Evolutionary conservation across 1,139 yeast genomes (phyloP).

Genomic region (Yamadazyma conglobata): DNA sequence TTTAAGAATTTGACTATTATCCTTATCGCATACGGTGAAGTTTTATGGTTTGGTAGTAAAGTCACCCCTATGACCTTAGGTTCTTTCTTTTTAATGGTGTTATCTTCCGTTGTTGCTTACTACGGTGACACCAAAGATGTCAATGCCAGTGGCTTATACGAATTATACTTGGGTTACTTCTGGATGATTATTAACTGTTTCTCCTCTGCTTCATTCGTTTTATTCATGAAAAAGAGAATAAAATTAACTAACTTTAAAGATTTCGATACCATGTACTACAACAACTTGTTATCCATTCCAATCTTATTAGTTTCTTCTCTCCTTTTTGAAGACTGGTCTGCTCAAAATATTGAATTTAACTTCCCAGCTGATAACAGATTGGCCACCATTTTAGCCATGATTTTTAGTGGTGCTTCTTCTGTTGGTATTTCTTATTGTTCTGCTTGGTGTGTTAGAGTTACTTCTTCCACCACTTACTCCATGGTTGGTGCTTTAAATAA

Average conservation of each 20-base stretch:
- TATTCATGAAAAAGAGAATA: constrained; percentile 95
- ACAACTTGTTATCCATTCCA: constrained; percentile 89
- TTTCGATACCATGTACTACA: constrained; percentile 97
- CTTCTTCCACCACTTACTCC: constrained; percentile 95
- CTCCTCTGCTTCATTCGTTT: constrained; percentile 88
- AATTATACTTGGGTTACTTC: constrained; percentile 78
- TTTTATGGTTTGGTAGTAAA: constrained; percentile 91
- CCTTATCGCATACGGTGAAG: constrained; percentile 97
- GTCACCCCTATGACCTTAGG: constrained; percentile 89
- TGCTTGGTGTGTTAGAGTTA: constrained; percentile 99
- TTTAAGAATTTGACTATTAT: constrained; percentile 97
- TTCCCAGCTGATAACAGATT: constrained; percentile 71
- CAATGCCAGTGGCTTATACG: constrained; percentile 35
- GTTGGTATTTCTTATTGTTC: constrained; percentile 98
- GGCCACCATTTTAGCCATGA: constrained; percentile 74
- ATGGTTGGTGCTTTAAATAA: constrained; percentile 99
- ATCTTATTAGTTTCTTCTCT: constrained; percentile 74
- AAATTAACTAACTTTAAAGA: constrained; percentile 96
- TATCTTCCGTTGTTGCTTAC: constrained; percentile 90
- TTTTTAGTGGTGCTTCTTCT: constrained; percentile 88
- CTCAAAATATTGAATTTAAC: constrained; percentile 67
- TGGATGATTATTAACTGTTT: constrained; percentile 97
- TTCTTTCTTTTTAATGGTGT: constrained; percentile 85
- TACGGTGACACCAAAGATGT: constrained; percentile 69
- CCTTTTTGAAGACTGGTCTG: constrained; percentile 87